Evolutionary conservation across 2,329 filamentous ascomycete species (phyloP).

Genomic region (Immersiporthe knoxdaviesiana): DNA sequence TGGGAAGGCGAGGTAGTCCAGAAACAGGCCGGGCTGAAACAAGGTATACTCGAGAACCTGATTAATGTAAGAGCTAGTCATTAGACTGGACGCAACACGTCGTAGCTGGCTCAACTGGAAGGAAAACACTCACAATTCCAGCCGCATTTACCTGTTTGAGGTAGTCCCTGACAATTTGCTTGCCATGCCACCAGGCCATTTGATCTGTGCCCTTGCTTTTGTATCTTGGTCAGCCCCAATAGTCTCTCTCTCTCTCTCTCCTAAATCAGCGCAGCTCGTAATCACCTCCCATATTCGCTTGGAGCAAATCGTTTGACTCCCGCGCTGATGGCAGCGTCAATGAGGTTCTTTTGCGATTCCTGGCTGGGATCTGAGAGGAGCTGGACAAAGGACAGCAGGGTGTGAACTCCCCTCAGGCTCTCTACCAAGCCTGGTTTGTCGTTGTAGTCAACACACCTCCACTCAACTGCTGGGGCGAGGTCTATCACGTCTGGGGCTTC

Average conservation of each 20-base stretch:
- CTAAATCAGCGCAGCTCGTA: too few relatives aligned
- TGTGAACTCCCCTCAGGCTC: conserved; percentile 51
- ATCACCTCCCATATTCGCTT: conserved; percentile 57
- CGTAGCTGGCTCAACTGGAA: background rate
- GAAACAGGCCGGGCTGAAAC: conserved; percentile 58
- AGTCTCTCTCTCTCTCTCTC: too few relatives aligned
- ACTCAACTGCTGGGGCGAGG: conserved; percentile 38
- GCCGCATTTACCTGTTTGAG: conserved; percentile 54
- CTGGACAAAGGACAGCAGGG: conserved; percentile 56
- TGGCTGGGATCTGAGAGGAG: conserved; percentile 39
- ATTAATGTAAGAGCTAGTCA: too few relatives aligned
- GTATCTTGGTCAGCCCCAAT: background rate
- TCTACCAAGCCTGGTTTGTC: conserved; percentile 42
- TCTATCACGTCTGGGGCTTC: background rate
- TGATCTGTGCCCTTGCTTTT: conserved; percentile 40
- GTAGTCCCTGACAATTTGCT: conserved; percentile 54
- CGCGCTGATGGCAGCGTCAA: conserved; percentile 58
- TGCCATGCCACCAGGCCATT: conserved; percentile 55
- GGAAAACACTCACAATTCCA: conserved; percentile 39
- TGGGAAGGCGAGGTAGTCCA: conserved; percentile 58
- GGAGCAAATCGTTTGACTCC: conserved; percentile 62
- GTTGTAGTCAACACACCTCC: conserved; percentile 49
- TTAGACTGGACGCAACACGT: too few relatives aligned
- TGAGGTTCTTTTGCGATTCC: conserved; percentile 56
- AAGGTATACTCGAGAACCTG: conserved; percentile 60